Base-by-base conservation (phyloP, 2,329 filamentous ascomycete species). In the Aureobasidium pullulans region DNA sequence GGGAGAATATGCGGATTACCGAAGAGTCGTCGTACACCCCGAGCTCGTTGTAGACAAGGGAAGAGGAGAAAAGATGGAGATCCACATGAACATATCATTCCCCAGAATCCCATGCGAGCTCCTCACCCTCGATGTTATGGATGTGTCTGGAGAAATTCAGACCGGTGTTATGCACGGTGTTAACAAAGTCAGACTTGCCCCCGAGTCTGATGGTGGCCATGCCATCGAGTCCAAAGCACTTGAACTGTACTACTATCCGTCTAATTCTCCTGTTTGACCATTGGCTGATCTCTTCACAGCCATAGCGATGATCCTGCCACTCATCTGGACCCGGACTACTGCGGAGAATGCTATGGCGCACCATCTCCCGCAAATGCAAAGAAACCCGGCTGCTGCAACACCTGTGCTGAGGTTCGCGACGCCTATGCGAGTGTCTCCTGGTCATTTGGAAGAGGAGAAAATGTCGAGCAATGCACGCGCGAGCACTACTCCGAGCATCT, bases 21-120 rank as follows among this genome's bases (percentile, higher is more conserved):
- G 91, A 67, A 84, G 87, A 70, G 82, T 97, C 64, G 82, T 87
- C 52, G 89, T 99, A 62, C 86, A 91, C 71, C 93, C 94, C 6
- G 94, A 99, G 77, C 77, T 99, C 67, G 85, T 99, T 61, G 94
- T 99, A 19, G 95, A 99, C 72, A 96, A 97, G 77, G 91, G 91
- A 66, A 83, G 94, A 88, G 91, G 90, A 73, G 92, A 99, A 80
- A 90, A 93, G 75, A 97, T 99, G 93, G 94, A 97, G 73, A 99
- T 99, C 65, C 91, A 96, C 73, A 83, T 99, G 75, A 99, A 99
- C 78, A 86, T 99, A 62, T 94, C 90, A 48, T 99, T 99, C 72
- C 94, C 94, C 9, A 86, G 86, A 63, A 83, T 99, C 66, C 94
- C 94, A 9, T 99, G 94, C 77, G 93, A 97, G 75, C 84, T 99